Conservation (phyloP, 2,329 filamentous ascomycete species). For the Arthroderma uncinatum region DNA sequence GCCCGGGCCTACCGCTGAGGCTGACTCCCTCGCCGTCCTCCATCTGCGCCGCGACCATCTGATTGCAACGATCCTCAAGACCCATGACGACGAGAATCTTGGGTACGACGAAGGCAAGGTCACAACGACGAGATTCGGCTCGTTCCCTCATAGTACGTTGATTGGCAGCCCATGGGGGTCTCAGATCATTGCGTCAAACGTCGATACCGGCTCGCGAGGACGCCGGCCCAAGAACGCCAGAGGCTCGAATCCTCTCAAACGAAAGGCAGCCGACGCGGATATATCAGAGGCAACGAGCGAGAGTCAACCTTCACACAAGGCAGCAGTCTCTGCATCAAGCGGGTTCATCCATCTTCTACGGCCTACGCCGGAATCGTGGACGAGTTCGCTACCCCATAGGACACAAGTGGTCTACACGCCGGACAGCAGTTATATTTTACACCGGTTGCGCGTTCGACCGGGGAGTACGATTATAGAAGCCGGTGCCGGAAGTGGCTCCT, state of each 20-base stretch:
- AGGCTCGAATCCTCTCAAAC: constrained; percentile 8
- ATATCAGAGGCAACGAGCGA: constrained; percentile 20
- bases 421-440: constrained; percentile 43
- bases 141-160: constrained; percentile 69
- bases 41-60: constrained; percentile 82
- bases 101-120: constrained; percentile 68
- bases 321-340: constrained; percentile 32
- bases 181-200: constrained; percentile 77
- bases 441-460: constrained; percentile 37
- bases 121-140: constrained; percentile 88
- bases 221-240: constrained; percentile 44
- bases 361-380: constrained; percentile 43
- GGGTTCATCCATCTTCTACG: constrained; percentile 41
- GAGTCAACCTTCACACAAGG: constrained; percentile 20
- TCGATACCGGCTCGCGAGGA: constrained; percentile 83
- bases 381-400: constrained; percentile 40
- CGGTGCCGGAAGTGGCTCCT: constrained; percentile 42
- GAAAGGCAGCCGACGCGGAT: constrained; percentile 29
- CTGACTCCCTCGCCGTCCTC: constrained; percentile 64
- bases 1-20: constrained; percentile 50
- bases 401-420: constrained; percentile 45
- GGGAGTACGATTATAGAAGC: constrained; percentile 40
- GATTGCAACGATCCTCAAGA: constrained; percentile 59
- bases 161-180: constrained; percentile 78
- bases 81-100: constrained; percentile 51